Conservation (phyloP, 495 filamentous ascomycete species). For the Staphylotrichum longicolle region DNA sequence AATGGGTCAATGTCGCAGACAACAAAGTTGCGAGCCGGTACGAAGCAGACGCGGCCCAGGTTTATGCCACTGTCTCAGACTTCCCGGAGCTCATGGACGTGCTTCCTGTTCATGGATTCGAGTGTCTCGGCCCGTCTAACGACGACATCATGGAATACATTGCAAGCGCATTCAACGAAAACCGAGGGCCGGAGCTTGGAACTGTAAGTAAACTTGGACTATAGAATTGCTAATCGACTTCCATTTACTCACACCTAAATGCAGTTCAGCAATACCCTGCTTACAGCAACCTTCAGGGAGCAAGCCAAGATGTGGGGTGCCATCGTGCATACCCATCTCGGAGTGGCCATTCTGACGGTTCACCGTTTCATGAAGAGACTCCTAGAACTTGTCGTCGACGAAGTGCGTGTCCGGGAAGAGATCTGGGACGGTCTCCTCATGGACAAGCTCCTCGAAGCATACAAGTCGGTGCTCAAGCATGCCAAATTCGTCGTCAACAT, state of each 20-base stretch:
- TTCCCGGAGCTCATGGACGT: conserved; percentile 31
- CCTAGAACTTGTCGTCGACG: conserved; percentile 37
- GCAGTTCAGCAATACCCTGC: conserved; percentile 39
- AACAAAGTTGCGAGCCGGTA: too few species aligned
- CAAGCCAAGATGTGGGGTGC: conserved; percentile 52
- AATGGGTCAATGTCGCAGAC: too few species aligned
- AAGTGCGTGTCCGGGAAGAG: conserved; percentile 39
- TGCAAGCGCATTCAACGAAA: conserved; percentile 25
- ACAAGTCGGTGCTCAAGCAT: conserved; percentile 44
- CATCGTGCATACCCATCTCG: conserved; percentile 41
- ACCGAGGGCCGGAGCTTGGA: conserved; percentile 35
- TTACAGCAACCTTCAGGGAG: conserved; percentile 48
- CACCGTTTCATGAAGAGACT: conserved; percentile 48
- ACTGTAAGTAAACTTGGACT: conserved; percentile 21
- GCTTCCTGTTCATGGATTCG: too few species aligned
- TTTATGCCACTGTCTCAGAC: not conserved
- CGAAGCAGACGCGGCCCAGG: too few species aligned
- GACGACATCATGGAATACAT: conserved; percentile 32
- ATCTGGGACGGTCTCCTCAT: conserved; percentile 42
- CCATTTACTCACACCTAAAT: too few species aligned
- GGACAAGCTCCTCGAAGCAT: conserved; percentile 45
- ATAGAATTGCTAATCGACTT: not conserved
- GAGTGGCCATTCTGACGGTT: conserved; percentile 44
- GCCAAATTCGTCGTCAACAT: conserved; percentile 48
- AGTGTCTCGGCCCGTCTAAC: not conserved